Evolutionary conservation across 768 basidiomycete species (phyloP), one percentile per base, ranked within the genome.

Genomic region (Pisolithus orientalis): DNA sequence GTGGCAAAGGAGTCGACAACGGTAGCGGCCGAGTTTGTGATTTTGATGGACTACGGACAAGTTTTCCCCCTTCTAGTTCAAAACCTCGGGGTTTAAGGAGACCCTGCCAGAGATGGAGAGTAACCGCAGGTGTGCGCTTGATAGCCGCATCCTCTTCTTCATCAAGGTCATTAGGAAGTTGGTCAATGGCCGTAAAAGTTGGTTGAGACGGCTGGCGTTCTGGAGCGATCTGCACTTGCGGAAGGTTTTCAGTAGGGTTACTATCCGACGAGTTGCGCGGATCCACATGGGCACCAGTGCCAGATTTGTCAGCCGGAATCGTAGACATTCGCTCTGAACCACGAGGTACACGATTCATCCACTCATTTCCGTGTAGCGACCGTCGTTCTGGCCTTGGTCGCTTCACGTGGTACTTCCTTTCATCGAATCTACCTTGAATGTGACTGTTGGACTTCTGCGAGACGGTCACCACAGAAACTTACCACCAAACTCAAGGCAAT

Each of bases 401-500:
- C 27, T 73, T 68, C 6, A 85, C 78, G 44, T 76, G 71, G 62
- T 90, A 90, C 28, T 61, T 70, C 6, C 66, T 72, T 62, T 88
- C 86, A 29, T 84, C 80, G 53, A 85, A 85, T 51, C 82, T 71
- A 31, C 85, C 83, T 83, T 61, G 46, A 25, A 48, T 44, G 11
- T 46, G 24, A 14, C 13, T 44, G 50, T 27, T 44, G n/a, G 46
- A 29, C 29, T 42, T 29, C 13, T 27, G 38, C 4, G n/a, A 28
- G 49, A 44, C 9, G 28, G 1, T 7, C 11, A 8, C 48, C 29
- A 49, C 16, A 37, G 25, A 16, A 13, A 64, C 66, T 45, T 55
- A 73, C 87, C 90, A 53, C 83, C 82, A 62, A 82, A 90, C 39
- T 84, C 82, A 2, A 94, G 60, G 27, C 80, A 94, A 61, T 96